Percentiles rank a stretch among this genome's conserved stretches.
Evolutionary conservation across 2,329 filamentous ascomycete genomes (phyloP).

Genomic region (Gnomoniopsis smithogilvyi): DNA sequence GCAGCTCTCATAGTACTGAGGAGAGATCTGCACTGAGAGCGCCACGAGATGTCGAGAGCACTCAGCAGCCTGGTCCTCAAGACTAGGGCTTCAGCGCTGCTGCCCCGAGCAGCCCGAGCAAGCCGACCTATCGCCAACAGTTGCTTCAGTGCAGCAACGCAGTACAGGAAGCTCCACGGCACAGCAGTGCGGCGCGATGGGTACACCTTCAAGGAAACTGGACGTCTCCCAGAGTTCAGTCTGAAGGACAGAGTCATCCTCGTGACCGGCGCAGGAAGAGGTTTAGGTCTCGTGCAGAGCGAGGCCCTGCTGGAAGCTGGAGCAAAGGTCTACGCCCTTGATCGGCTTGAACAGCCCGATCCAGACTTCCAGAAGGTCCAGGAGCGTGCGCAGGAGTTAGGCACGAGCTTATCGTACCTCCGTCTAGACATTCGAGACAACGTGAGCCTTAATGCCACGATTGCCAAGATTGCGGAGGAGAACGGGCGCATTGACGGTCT

Average conservation of each 20-base stretch:
- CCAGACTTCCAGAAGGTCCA: slow-evolving; percentile 62
- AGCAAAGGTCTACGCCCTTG: slow-evolving; percentile 65
- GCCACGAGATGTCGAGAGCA: slow-evolving; percentile 10
- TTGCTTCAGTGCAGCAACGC: not conserved
- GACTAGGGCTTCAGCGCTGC: not conserved
- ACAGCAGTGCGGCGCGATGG: not conserved
- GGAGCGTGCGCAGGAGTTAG: slow-evolving; percentile 62
- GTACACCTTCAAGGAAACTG: slow-evolving; percentile 7
- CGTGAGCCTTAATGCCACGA: slow-evolving; percentile 60
- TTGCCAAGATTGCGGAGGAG: slow-evolving; percentile 65
- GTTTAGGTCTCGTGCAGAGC: slow-evolving; percentile 73
- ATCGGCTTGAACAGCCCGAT: slow-evolving; percentile 56
- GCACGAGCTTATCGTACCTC: slow-evolving; percentile 68
- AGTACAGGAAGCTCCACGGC: slow-evolving; percentile 3
- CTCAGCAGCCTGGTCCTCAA: not conserved
- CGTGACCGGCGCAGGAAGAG: slow-evolving; percentile 73
- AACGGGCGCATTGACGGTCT: slow-evolving; percentile 77
- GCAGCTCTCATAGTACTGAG: not conserved
- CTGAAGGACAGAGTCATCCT: slow-evolving; percentile 71
- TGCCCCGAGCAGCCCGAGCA: not conserved
- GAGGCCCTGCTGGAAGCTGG: slow-evolving; percentile 79
- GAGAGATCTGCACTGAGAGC: not conserved
- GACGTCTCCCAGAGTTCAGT: slow-evolving; percentile 67
- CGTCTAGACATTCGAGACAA: slow-evolving; percentile 78
- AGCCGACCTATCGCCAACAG: not conserved